Conservation (phyloP, 139 green algal genomes). For the Asterochloris sp. region DNA sequence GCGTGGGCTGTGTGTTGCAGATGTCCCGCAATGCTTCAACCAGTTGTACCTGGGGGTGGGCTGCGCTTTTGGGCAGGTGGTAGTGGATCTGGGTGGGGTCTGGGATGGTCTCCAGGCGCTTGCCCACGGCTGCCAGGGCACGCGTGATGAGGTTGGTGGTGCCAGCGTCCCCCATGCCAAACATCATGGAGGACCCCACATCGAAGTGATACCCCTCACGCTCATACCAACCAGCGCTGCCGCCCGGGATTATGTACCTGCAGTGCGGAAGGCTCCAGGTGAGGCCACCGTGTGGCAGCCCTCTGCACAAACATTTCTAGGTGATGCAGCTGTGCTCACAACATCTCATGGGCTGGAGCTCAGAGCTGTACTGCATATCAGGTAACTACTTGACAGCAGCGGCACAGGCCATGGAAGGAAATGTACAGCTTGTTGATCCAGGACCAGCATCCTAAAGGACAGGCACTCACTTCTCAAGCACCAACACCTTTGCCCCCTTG, state of each 20-base stretch:
- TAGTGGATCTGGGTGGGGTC: slow-evolving; percentile 95
- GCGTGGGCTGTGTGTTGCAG: too few relatives aligned
- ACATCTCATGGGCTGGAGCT: too few relatives aligned
- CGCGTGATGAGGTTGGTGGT: slow-evolving; percentile 96
- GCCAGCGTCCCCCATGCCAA: slow-evolving; percentile 87
- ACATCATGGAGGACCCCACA: slow-evolving; percentile 96
- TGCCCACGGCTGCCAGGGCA: slow-evolving; percentile 76
- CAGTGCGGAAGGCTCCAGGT: not conserved
- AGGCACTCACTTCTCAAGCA: slow-evolving; percentile 72
- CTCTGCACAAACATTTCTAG: not conserved
- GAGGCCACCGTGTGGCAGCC: not conserved
- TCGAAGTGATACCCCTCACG: slow-evolving; percentile 94
- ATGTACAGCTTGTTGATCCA: not conserved
- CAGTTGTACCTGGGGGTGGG: slow-evolving; percentile 53
- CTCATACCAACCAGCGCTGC: slow-evolving; percentile 84
- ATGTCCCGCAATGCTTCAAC: too few relatives aligned
- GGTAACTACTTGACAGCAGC: too few relatives aligned
- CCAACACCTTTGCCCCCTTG: slow-evolving; percentile 75
- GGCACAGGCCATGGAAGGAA: too few relatives aligned
- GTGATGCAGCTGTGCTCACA: too few relatives aligned
- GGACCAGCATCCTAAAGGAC: not conserved
- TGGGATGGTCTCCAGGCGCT: slow-evolving; percentile 77
- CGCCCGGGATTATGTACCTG: slow-evolving; percentile 91
- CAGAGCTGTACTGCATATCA: too few relatives aligned
- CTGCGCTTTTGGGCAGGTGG: slow-evolving; percentile 72